Percentiles rank a stretch among this genome's conserved stretches.
phyloP scores from a whole-genome alignment of 1,139 yeast species.

The Pichia sp. region DNA sequence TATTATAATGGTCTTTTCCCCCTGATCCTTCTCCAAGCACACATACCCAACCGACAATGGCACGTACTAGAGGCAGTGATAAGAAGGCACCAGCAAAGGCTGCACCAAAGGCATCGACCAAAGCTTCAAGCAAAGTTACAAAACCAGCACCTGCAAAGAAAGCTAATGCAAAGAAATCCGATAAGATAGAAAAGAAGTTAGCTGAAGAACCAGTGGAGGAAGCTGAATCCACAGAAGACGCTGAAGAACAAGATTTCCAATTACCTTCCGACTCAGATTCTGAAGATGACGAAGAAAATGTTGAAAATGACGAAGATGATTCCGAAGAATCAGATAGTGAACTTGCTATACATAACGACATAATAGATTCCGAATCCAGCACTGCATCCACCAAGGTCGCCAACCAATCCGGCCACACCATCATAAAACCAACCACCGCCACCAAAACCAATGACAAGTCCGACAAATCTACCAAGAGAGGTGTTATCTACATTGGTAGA shows the following conservation, averaged over 20 bases:
- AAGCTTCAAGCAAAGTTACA: not conserved
- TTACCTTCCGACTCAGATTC: constrained; percentile 16
- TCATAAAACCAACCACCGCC: constrained; percentile 32
- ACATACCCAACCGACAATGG: not conserved
- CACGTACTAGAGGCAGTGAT: constrained; percentile 2
- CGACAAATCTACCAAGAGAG: constrained; percentile 37
- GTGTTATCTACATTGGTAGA: constrained; percentile 87
- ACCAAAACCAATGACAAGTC: constrained; percentile 24
- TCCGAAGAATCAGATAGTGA: constrained; percentile 19
- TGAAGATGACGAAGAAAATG: constrained; percentile 14
- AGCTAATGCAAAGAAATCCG: not conserved
- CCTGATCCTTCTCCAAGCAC: no score
- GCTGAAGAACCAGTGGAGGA: constrained; percentile 10
- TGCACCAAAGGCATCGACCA: not conserved
- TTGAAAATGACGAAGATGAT: constrained; percentile 20
- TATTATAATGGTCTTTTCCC: no score
- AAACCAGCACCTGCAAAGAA: not conserved
- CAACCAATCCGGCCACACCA: constrained; percentile 27
- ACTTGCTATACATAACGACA: constrained; percentile 14
- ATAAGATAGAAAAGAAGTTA: constrained; percentile 2
- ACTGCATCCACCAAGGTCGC: constrained; percentile 9
- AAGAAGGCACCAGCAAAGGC: not conserved
- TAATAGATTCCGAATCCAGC: constrained; percentile 7
- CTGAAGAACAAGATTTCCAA: constrained; percentile 18
- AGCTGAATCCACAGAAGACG: constrained; percentile 17